Evolutionary conservation across 371 early-diverging fungal genomes (phyloP), one percentile per base, ranked within the genome.

Genomic region (Ordospora pajunii): DNA sequence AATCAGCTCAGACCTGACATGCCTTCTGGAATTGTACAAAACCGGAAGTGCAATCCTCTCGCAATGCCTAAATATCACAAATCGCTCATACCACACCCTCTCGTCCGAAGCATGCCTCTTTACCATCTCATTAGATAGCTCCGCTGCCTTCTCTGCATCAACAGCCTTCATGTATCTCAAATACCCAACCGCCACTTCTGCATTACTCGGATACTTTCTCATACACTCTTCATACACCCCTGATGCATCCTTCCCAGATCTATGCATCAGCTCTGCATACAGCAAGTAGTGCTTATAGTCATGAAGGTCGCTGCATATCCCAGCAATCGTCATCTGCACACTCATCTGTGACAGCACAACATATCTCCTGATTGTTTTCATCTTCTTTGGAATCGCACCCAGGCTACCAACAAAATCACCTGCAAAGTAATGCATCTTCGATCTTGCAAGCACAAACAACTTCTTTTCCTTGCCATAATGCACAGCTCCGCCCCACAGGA

Each of bases 11-110:
- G 42, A 69, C 14, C 22, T 52, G 8, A 69, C 23, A 52, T 69
- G 40, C 52, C 42, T 69, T 22, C 54, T 49, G 40, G 25, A 54
- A 37, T 63, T 73, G 25, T 54, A 54, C 7, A 73, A 40, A 50
- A 54, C 25, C 4, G 46, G 32, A 23, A 64, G 51, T 32, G 58
- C 40, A 10, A 23, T n/a, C 40, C 21, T 37, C 1, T 51, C 51
- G 17, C 25, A 17, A 50, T 64, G 58, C 42, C 73, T 73, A 12
- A 11, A 64, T 25, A 73, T 73, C 19, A 73, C 48, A 64, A 54
- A 73, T 14, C 58, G 27, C 37, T 58, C 58, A 25, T 37, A 58
- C 58, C 58, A 58, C 25, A 58, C 0, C 58, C 58, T 37, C 14
- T 58, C 58, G 17, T 58, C 58, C 17, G 40, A 37, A 7, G 2